These are phyloP conservation scores for Chalaropsis ovoidea DNA, from an alignment of 2,329 filamentous ascomycete genomes.

Conservation along the genomic window DNA sequence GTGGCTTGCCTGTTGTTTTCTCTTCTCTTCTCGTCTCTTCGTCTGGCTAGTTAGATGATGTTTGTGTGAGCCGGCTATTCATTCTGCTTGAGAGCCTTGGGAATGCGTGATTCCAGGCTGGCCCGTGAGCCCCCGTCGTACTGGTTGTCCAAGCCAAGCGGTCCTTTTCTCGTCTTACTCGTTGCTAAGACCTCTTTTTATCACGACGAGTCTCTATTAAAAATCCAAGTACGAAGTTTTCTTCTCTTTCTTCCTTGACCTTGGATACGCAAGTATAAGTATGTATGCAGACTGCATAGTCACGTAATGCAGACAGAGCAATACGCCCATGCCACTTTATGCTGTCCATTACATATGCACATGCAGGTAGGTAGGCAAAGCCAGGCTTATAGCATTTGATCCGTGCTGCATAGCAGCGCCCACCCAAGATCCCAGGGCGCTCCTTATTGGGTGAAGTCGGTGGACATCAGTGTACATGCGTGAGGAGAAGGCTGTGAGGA, in stretches of 20 bases:
- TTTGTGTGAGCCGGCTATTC: neutral
- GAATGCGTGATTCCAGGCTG: neutral
- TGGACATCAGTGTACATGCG: neutral
- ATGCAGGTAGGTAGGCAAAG: neutral
- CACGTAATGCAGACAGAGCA: neutral
- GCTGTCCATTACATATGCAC: neutral
- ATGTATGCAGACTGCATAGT: slow-evolving; percentile 1
- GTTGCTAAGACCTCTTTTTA: neutral
- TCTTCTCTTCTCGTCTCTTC: neutral
- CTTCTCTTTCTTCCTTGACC: neutral
- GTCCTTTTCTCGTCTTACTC: neutral
- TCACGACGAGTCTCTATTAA: neutral
- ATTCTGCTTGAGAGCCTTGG: neutral
- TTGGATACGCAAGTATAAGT: neutral
- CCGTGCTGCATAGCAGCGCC: neutral
- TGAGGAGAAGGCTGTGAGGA: neutral
- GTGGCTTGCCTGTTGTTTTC: neutral
- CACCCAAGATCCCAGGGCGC: neutral
- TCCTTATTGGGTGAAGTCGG: neutral
- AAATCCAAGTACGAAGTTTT: neutral
- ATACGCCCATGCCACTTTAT: neutral
- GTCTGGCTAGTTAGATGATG: neutral
- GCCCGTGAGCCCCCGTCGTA: neutral
- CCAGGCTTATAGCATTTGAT: slow-evolving; percentile 11
- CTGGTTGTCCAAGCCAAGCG: neutral